A percentile compares a stretch with the other conserved stretches of the same genome.
These are phyloP conservation scores for Xylaria acuta DNA, from an alignment of 495 filamentous ascomycete genomes.

Conservation along the genomic window DNA sequence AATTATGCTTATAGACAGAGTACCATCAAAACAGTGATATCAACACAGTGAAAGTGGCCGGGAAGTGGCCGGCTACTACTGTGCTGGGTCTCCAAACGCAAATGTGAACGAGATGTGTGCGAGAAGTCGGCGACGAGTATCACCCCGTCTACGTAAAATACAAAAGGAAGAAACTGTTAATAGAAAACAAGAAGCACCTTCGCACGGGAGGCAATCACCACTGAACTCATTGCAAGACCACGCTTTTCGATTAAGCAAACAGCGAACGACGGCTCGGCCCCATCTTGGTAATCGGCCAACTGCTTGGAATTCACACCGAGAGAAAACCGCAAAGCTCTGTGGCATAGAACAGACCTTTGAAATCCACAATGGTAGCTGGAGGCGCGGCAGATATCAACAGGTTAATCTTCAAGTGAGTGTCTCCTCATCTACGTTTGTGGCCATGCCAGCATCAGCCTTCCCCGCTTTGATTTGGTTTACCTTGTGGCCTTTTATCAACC, in stretches of 20 bases:
- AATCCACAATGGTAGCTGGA: not conserved
- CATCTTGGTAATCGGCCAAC: not conserved
- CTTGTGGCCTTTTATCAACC: not conserved
- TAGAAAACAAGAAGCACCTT: not conserved
- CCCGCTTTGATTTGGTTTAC: conserved; percentile 18
- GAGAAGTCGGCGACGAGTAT: conserved; percentile 31
- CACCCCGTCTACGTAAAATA: not conserved
- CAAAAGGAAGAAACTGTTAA: not conserved
- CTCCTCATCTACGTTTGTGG: not conserved
- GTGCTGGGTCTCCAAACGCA: not conserved
- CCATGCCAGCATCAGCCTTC: not conserved
- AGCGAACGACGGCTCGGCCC: not conserved
- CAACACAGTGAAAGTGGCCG: conserved; percentile 17
- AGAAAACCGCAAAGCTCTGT: not conserved
- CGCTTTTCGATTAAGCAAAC: not conserved
- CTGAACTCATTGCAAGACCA: not conserved
- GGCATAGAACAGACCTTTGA: not conserved
- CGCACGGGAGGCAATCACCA: not conserved
- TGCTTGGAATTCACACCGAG: not conserved
- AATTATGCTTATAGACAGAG: not conserved
- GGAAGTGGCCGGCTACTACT: conserved; percentile 28
- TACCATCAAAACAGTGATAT: not conserved
- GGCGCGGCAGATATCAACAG: conserved; percentile 46
- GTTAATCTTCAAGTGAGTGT: conserved; percentile 53
- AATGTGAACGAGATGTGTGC: conserved; percentile 32